Evolutionary conservation across 1,284 basidiomycete species (phyloP), one percentile per base, ranked within the genome.

Genomic region (Cryptococcus wingfieldii): DNA sequence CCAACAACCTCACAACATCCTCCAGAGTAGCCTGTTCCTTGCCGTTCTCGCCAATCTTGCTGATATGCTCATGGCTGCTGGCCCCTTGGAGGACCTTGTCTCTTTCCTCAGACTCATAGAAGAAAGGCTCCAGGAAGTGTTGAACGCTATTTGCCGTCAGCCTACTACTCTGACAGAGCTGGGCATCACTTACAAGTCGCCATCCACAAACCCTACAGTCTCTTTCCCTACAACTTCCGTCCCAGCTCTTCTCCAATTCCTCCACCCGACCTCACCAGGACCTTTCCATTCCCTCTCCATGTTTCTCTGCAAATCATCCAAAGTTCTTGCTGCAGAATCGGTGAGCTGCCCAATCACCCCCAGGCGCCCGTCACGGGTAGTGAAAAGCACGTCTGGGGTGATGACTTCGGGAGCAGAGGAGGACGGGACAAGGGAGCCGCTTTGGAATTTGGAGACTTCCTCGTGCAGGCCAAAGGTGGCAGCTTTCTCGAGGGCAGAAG

Each of bases 281-380:
- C 81, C 84, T 47, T 79, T 71, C 41, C 84, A 69, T 34, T 80
- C 77, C 38, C 79, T 78, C 7, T 83, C 82, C 77, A 96, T 78
- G 67, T 94, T 94, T 61, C 88, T 82, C 71, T 94, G 86, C 42
- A 96, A 76, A 37, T 82, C 83, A 1, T 85, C 85, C 66, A 95
- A 77, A 38, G 85, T 80, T n/a, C 86, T 75, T 0, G 86, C 81
- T 13, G 84, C 78, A 10, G 80, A 73, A 27, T 81, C 77, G 19
- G 80, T 78, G 23, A 91, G 78, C 55, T 91, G 84, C 3, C 85
- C 77, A 37, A 95, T 78, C n/a, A 88, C 80, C 10, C 90, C 88
- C 44, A 96, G 85, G 28, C 87, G 83, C 3, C 93, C 93, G 4
- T 86, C 84, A 0, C 86, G 80, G 0, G 91, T 90, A 69, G 89